These are phyloP conservation scores for Candolleomyces aberdarensis DNA, from an alignment of 768 basidiomycete genomes.

Conservation along the genomic window DNA sequence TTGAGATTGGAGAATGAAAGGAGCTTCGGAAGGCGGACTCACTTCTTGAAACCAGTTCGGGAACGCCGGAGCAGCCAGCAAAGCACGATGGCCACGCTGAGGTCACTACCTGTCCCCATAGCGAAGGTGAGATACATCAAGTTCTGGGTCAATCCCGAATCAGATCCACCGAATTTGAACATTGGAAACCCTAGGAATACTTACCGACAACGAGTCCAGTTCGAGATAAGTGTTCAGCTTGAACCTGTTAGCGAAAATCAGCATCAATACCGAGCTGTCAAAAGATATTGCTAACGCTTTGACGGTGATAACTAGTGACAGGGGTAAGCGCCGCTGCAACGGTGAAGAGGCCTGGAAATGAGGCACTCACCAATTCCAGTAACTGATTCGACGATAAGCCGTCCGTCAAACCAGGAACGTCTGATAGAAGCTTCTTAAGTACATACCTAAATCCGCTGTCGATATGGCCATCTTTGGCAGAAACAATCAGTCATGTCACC, in stretches of 20 bases:
- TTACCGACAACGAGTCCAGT: conserved; percentile 36
- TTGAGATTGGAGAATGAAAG: not conserved
- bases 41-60: conserved; percentile 52
- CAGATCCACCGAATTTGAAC: not conserved
- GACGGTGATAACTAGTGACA: conserved; percentile 42
- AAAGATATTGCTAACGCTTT: conserved; percentile 34
- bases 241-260: conserved; percentile 31
- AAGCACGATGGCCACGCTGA: conserved; percentile 47
- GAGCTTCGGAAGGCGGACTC: not conserved
- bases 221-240: conserved; percentile 31
- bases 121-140: conserved; percentile 53
- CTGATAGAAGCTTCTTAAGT: no score
- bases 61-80: conserved; percentile 46
- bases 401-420: no score
- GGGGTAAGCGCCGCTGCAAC: not conserved
- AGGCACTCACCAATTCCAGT: conserved; percentile 34
- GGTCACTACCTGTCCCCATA: conserved; percentile 46
- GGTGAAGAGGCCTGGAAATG: not conserved
- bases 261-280: not conserved
- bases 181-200: conserved; percentile 6
- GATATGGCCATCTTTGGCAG: conserved; percentile 32
- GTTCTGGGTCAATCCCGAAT: conserved; percentile 25
- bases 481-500: not conserved
- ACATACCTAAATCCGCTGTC: conserved; percentile 44
- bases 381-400: conserved; percentile 17